Evolutionary conservation across 2,329 filamentous ascomycete species (phyloP), one percentile per base, ranked within the genome.

Genomic region (Penicillium brasilianum): DNA sequence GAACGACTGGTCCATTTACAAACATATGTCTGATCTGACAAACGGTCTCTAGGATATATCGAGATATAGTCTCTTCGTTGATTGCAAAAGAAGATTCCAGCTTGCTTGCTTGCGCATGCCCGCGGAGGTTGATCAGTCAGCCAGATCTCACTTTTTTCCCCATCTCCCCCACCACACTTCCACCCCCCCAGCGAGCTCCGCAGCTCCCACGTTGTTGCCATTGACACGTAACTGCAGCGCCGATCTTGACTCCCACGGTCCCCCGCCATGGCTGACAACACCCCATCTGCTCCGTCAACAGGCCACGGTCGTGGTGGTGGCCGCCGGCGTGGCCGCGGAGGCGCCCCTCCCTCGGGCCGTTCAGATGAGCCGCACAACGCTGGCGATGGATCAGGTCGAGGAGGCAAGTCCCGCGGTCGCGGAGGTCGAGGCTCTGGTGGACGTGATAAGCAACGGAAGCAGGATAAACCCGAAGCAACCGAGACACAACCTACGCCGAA

Each of bases 281-380:
- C 70, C 54, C 62, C 70, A 25, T 51, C 71, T 41, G 58, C 66
- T 30, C 57, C 70, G 55, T 70, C 72, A 58, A 70, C 73, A 70
- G 63, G 79, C 56, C 77, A 81, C 65, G 81, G 78, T 62, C 74
- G 80, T 66, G 76, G 79, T 68, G 71, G 72, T 63, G 71, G 72
- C 62, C 74, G 73, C 61, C 76, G 78, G 57, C 76, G 80, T 57
- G 76, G 78, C 44, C 72, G 78, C 56, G 73, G 80, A 67, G 75
- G 77, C 53, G 68, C 63, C 63, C 74, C 69, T 28, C 69, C 71
- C 48, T 49, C 64, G 36, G 72, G 62, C 63, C 72, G 68, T 46
- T 65, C 62, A 61, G 77, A 74, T 58, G 66, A 57, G 60, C 74
- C 65, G 43, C 65, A 65, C n/a, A 66, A 59, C 30, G 50, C 66